Base-by-base conservation (phyloP, 176 grass and related monocot genomes). In the Areca catechu region DNA sequence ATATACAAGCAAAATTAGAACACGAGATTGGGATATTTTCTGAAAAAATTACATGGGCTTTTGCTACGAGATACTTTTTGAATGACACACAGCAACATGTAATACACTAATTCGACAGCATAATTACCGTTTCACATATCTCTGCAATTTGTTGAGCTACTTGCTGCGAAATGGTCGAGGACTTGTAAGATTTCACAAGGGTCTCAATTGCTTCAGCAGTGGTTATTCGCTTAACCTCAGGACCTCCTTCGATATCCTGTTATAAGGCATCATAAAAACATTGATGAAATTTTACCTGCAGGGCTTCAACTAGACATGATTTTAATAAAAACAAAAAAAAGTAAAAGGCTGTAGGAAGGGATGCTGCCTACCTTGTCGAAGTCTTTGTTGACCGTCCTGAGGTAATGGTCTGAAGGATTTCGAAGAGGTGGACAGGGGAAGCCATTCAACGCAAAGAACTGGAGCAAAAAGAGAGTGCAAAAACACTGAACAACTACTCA, bases 311-410 rank as follows among this genome's bases (percentile, higher is more conserved):
- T 3, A 43, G 1, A 14, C 10, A 43, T 12, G 7, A n/a, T n/a
- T n/a, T n/a, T n/a, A n/a, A n/a, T n/a, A n/a, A n/a, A n/a, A n/a
- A n/a, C n/a, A n/a, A n/a, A n/a, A n/a, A n/a, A 14, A 43, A 43
- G 1, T 14, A 14, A 3, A 43, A 14, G 30, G 34, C 1, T 14
- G 34, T 1, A 43, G 34, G 34, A 43, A 43, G 34, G 10, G 34
- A 43, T 21, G 17, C 21, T 27, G 27, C 5, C 64, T 48, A 89
- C 90, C 68, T 83, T 85, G 30, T 85, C 93, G 0, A 98, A 98
- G 66, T 98, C 93, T 63, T 85, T 92, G 73, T 98, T 98, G 56
- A 98, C 83, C 15, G 93, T 98, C 20, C 87, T 83, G 22, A 92
- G 61, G 59, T 80, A 92, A 63, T 98, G 93, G 51, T 98, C 93